Base-by-base conservation (phyloP, 1,284 basidiomycete species). In the Tylopilus orsonianus region DNA sequence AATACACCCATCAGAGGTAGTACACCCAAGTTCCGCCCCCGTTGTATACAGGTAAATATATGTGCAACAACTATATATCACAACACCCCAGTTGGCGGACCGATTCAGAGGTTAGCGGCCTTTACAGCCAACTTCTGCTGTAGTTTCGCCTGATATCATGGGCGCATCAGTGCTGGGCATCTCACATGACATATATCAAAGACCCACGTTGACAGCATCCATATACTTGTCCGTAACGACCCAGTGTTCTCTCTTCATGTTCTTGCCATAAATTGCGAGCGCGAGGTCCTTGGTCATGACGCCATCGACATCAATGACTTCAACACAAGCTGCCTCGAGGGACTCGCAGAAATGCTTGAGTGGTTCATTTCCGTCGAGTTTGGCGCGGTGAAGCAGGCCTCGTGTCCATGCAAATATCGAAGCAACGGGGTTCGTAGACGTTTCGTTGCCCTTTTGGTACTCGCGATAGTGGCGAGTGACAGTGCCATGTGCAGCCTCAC, bases 321-420 rank as follows among this genome's bases (percentile, higher is more conserved):
- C 93, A 2, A 97, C 79, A 67, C 97, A 98, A 41, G 90, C 81
- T 19, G 73, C 77, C 76, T 99, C 97, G 41, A 99, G 80, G 50
- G 85, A 83, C 41, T 77, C 65, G 61, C 90, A 93, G 72, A 97
- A 99, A 41, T 71, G 71, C 49, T 75, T 74, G 37, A 99, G 82
- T 38, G 79, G 75, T 29, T 83, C 80, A 68, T 97, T 98, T 39
- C 75, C 73, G 69, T 99, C 96, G 27, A 97, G 79, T 75, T 93
- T 94, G 57, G 94, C 96, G 54, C 96, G 87, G 77, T 96, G 93
- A 32, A 93, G 74, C 29, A 97, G 78, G 1, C 96, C 96, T 43
- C 97, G 85, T 14, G 96, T 99, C 96, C 96, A 99, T 12, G 96
- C 96, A 64, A 96, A 99, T 77, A 99, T 98, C 49, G 92, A 95